Evolutionary conservation across 164 flowering plant genomes (phyloP), one percentile per base, ranked within the genome.

Genomic region (Vitis labrusca): DNA sequence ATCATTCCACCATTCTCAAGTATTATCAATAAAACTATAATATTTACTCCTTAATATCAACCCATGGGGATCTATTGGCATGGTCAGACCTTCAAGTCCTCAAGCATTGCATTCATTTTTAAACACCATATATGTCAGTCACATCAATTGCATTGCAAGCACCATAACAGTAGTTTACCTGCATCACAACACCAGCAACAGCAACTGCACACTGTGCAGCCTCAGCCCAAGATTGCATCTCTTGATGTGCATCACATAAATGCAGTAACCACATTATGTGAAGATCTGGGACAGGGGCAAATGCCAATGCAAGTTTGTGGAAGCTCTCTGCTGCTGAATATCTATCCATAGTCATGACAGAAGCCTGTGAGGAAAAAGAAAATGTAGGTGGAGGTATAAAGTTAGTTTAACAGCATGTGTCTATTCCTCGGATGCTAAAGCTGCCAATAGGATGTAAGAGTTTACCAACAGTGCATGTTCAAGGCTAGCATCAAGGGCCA

Each of bases 141-240:
- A 62, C 32, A 32, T 19, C 23, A 23, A 23, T 23, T 59, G 50
- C 50, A 61, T 29, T 9, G n/a, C 55, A 63, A 64, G 50, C 66
- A 63, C 48, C 11, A 13, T 1, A 5, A 47, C 5, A 69, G 17
- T 48, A 58, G 19, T n/a, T 77, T 71, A 91, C 99, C 97, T 90
- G 99, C 99, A 95, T 93, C 53, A 95, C 91, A 66, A 95, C 98
- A 75, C 98, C 99, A 77, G 99, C 98, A 71, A 95, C 99, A 77
- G 97, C 98, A 60, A 93, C 99, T 66, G 99, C 98, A 85, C 99
- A 95, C 69, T 95, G 89, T 10, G 99, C 98, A 67, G 99, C 98
- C 83, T 95, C 99, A 66, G 99, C 98, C 98, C 98, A 95, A 30
- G 98, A 93, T 69, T 95, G 99, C 97, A 95, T 95, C 84, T 95